Evolutionary conservation across 805 yeast genomes (phyloP), one percentile per base, ranked within the genome.

Genomic region (Tetrapisispora namnaoensis): DNA sequence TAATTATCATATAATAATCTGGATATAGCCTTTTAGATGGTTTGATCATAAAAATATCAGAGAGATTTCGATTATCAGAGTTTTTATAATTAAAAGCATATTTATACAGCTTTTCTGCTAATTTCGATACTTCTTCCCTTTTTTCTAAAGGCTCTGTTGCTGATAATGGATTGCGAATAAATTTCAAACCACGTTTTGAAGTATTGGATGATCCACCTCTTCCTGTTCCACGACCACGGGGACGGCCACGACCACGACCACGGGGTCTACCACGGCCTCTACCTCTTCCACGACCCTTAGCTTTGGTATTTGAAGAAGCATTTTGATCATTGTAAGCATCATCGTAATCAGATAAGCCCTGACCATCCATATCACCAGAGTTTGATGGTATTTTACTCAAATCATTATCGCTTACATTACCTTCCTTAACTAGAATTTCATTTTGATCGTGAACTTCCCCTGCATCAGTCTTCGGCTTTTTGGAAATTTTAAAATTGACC

Each of bases 1-100:
- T 77, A 56, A 71, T 70, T 24, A 71, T 37, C 48, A 67, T 53
- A 47, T 83, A 91, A 64, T 91, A 91, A 66, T 91, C 97, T 0
- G 96, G 93, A 63, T 88, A 91, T 47, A 79, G 62, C 62, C 77
- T 77, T 53, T 77, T 76, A 0, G 90, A 76, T 3, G 98, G 98
- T 46, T 84, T 70, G 42, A 74, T 78, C 57, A 79, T 61, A 68
- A 90, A 90, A 45, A 82, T 68, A 38, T 75, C 83, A 30, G 76
- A 70, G 8, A 65, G 58, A 30, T 78, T 74, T 39, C 67, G 68
- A 34, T 73, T 80, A 68, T 70, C 51, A 68, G 77, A 54, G 76
- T 80, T 45, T 53, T 66, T 53, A 50, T 73, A 62, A 39, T 65
- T 64, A 38, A 65, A 52, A 49, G 77, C 60, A 41, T 71, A 74